These are phyloP conservation scores for Botrytis aclada DNA, from an alignment of 2,329 filamentous ascomycete genomes.

Conservation along the genomic window DNA sequence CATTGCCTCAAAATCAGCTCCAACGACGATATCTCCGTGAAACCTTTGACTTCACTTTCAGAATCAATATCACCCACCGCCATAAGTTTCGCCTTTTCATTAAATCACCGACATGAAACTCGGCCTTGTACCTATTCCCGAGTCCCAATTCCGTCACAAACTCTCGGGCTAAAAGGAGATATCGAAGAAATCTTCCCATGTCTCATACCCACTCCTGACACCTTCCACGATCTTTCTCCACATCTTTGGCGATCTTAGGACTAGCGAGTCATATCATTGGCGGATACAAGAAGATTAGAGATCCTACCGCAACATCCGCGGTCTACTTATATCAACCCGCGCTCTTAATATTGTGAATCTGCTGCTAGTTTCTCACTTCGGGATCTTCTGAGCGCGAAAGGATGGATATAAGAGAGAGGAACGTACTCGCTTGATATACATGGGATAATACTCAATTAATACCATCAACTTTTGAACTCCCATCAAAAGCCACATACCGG, in stretches of 20 bases:
- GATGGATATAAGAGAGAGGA: not conserved
- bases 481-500: not conserved
- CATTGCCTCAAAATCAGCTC: not conserved
- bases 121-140: not conserved
- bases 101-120: not conserved
- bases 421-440: not conserved
- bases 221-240: not conserved
- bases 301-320: conserved; percentile 9
- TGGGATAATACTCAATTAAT: not conserved
- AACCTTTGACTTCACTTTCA: not conserved
- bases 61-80: not conserved
- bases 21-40: not conserved
- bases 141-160: not conserved
- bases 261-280: not conserved
- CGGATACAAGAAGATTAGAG: not conserved
- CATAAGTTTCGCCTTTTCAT: not conserved
- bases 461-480: not conserved
- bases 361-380: not conserved
- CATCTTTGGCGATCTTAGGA: not conserved
- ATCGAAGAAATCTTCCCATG: not conserved
- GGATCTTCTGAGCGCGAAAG: not conserved
- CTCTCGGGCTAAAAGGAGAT: not conserved
- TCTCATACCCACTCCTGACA: not conserved
- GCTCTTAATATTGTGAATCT: not conserved
- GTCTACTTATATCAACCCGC: not conserved